Evolutionary conservation across 2,329 filamentous ascomycete genomes (phyloP).

Genomic region (Elsinoe fawcettii): DNA sequence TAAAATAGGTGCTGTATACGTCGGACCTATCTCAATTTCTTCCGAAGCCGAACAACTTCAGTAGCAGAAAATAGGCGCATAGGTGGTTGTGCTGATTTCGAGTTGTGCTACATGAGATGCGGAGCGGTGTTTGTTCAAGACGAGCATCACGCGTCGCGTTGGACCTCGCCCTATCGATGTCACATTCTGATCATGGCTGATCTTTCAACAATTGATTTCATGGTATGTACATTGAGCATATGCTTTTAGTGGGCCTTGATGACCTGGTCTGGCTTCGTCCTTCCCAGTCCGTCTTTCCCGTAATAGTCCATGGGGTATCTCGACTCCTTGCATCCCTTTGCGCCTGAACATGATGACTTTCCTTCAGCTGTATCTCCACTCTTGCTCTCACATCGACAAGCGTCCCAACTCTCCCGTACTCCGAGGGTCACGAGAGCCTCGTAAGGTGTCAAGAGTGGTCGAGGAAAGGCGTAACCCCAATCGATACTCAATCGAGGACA

Average conservation of each 20-base stretch:
- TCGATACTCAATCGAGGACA: constrained; percentile 96
- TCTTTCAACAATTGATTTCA: background rate
- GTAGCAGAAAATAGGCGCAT: background rate
- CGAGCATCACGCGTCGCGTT: constrained; percentile 2
- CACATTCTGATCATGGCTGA: background rate
- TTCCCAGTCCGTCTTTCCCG: constrained; percentile 78
- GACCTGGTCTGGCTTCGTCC: constrained; percentile 50
- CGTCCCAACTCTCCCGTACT: constrained; percentile 60
- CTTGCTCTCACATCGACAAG: constrained; percentile 16
- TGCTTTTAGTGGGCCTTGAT: background rate
- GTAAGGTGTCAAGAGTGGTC: constrained; percentile 85
- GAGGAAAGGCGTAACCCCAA: constrained; percentile 93
- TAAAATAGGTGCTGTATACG: too few species aligned
- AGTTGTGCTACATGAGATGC: background rate
- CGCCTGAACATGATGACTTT: constrained; percentile 22
- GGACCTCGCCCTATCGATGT: background rate
- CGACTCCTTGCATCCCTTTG: constrained; percentile 20
- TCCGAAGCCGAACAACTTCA: too few species aligned
- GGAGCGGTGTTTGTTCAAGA: background rate
- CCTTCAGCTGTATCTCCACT: background rate
- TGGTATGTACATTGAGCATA: background rate
- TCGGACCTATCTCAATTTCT: too few species aligned
- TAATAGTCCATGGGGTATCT: constrained; percentile 97
- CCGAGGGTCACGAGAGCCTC: constrained; percentile 89
- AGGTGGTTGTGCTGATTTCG: background rate